Evolutionary conservation across 2,329 filamentous ascomycete genomes (phyloP), one percentile per base, ranked within the genome.

Genomic region (Trichoderma hamatum): DNA sequence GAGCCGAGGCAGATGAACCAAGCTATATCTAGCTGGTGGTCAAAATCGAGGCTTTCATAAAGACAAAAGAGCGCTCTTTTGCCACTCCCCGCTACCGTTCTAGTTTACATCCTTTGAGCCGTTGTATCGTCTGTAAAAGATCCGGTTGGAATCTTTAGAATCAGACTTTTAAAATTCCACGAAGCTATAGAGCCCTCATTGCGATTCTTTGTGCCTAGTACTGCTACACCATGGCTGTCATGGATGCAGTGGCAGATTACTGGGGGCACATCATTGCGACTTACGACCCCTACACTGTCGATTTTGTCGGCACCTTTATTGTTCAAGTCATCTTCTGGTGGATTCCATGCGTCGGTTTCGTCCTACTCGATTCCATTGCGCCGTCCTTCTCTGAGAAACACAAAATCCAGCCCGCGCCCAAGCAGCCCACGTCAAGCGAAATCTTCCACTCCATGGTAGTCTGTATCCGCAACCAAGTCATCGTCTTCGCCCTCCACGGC

Each of bases 331-430:
- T 84, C 69, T 81, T 80, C 75, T 84, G 83, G 78, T 85, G 83
- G 83, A 62, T 82, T 39, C 82, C 82, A 0, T 82, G 79, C 5
- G 72, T 75, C 11, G 32, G 80, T 61, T 86, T 83, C 72, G 75
- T 83, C 28, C 75, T 74, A 0, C 78, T 87, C 16, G 83, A 85
- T 71, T 51, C 70, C 11, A 13, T 83, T 13, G 77, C 80, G n/a
- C 85, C 86, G 0, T 56, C 73, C 10, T 87, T 86, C 72, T 83
- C 85, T 0, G 77, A 78, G 9, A 79, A 78, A 5, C 85, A 88
- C 78, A 88, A 87, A 73, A 82, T 87, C 69, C 86, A 88, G 71
- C 84, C 84, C 0, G 79, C 82, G 0, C 81, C 82, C 1, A 83
- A 82, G 61, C 84, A 86, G 72, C 85, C 85, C 1, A 83, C 80